Evolutionary conservation across 1,284 basidiomycete species (phyloP), one percentile per base, ranked within the genome.

Genomic region (Entoloma clypeatum): DNA sequence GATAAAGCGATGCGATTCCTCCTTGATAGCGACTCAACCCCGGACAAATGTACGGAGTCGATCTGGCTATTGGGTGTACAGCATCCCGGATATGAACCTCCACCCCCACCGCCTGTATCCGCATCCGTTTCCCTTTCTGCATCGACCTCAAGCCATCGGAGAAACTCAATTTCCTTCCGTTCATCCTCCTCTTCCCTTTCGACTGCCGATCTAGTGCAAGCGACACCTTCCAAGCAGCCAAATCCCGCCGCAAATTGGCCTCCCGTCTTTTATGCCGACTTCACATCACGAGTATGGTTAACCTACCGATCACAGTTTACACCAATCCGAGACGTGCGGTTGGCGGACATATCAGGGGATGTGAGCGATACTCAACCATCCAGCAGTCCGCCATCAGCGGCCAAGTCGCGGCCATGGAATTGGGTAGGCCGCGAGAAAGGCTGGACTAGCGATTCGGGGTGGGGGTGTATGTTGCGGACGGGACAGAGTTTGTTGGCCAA

Each of bases 401-500:
- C 13, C n/a, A 10, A 45, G 22, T 53, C 53, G 47, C 58, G 56
- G 19, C 52, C 55, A 3, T 67, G 65, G 62, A 56, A 59, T 23
- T 60, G 62, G 60, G 54, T 44, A 9, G 44, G 72, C 1, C 75
- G 74, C 0, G 86, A 89, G 57, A 84, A 83, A 54, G 86, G 86
- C 0, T 85, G 92, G 77, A 91, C 85, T n/a, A 89, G 79, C 51
- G 95, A 99, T 68, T 74, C 91, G 0, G 95, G 95, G 0, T 99
- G 95, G 95, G 95, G 95, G 0, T 99, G 95, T 63, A 98, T 99
- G 95, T 64, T 98, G 19, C 69, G 95, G 17, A 98, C 95, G 0
- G 94, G 93, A 0, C 95, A 98, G 66, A 90, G 87, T 53, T 60
- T 99, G 47, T 71, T 99, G 11, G 95, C 92, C 4, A 97, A 94